Conservation (phyloP, 805 yeast genomes). For the Starmerella davenportii region DNA sequence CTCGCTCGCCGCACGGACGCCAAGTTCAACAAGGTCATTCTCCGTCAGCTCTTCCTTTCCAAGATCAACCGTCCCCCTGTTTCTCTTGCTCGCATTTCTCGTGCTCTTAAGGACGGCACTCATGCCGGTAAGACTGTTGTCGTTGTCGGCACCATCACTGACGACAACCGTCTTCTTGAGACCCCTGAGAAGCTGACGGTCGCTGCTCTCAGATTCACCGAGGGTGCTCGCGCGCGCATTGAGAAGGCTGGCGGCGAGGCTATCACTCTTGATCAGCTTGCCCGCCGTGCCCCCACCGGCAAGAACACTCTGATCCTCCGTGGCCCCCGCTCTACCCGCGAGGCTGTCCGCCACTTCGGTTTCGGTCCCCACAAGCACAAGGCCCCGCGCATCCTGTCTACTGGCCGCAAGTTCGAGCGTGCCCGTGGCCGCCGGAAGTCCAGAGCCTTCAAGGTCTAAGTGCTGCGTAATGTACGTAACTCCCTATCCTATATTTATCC, state of each 20-base stretch:
- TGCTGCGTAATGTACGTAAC: constrained; percentile 1
- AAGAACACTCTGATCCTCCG: constrained; percentile 93
- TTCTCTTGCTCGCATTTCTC: constrained; percentile 77
- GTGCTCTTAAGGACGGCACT: constrained; percentile 67
- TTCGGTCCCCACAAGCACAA: constrained; percentile 99
- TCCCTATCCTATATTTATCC: background rate
- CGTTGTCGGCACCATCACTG: constrained; percentile 98
- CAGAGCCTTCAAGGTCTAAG: constrained; percentile 99
- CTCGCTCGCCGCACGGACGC: constrained; percentile 98
- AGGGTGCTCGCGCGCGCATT: constrained; percentile 96
- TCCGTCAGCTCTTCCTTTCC: constrained; percentile 86
- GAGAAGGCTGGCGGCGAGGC: constrained; percentile 98
- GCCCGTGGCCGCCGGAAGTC: constrained; percentile 99
- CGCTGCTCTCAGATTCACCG: constrained; percentile 99
- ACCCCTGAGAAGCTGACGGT: constrained; percentile 86
- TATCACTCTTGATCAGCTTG: constrained; percentile 97
- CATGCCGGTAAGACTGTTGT: constrained; percentile 84
- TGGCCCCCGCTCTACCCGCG: constrained; percentile 98
- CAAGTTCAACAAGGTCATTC: constrained; percentile 95
- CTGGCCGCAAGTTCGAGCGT: constrained; percentile 99
- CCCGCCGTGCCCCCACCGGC: constrained; percentile 98
- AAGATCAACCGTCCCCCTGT: constrained; percentile 99
- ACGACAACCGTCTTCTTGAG: constrained; percentile 82
- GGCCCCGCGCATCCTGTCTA: constrained; percentile 96
- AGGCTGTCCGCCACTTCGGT: constrained; percentile 99